Percentiles rank a stretch among this genome's conserved stretches.
Conservation (phyloP, 176 grass and related monocot species). For the Neostapfia colusana region DNA sequence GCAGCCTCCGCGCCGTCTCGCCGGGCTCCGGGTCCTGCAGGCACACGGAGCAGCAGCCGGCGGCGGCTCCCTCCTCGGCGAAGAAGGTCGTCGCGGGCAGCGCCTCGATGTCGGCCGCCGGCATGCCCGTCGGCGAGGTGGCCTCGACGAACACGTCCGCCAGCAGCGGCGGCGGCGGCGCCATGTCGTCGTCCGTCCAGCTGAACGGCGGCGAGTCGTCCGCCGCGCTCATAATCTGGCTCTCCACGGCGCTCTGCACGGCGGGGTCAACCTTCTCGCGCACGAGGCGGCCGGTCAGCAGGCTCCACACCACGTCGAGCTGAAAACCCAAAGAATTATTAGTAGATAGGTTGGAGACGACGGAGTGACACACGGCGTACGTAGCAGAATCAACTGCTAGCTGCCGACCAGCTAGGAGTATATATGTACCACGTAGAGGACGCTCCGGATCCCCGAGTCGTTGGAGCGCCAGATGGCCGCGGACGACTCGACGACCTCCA, state of each 20-base stretch:
- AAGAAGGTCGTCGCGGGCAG: constrained; percentile 48
- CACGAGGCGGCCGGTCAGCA: constrained; percentile 73
- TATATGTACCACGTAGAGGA: constrained; percentile 79
- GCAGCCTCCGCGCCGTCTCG: constrained; percentile 58
- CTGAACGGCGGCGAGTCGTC: constrained; percentile 42
- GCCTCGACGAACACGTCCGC: constrained; percentile 57
- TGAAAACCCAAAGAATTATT: constrained; percentile 3
- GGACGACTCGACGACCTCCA: constrained; percentile 78
- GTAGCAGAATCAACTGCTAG: not conserved
- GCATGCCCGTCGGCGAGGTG: constrained; percentile 40
- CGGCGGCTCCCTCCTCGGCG: not conserved
- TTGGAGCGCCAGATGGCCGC: constrained; percentile 65
- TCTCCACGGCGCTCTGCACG: constrained; percentile 80
- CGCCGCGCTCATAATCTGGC: constrained; percentile 84
- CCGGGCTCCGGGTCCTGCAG: constrained; percentile 73
- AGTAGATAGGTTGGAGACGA: not conserved
- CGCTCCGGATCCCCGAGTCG: constrained; percentile 62
- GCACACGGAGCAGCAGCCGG: constrained; percentile 66
- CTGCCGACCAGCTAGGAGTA: too few species aligned
- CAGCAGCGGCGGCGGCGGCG: too few species aligned
- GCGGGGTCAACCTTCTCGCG: constrained; percentile 88
- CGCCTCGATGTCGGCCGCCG: constrained; percentile 43
- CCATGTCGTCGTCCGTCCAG: constrained; percentile 42
- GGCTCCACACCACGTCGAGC: constrained; percentile 75
- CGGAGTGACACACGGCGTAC: too few species aligned